Percentiles rank a stretch among this genome's conserved stretches.
These are phyloP conservation scores for Emericellopsis atlantica DNA, from an alignment of 2,329 filamentous ascomycete species.

Conservation along the genomic window DNA sequence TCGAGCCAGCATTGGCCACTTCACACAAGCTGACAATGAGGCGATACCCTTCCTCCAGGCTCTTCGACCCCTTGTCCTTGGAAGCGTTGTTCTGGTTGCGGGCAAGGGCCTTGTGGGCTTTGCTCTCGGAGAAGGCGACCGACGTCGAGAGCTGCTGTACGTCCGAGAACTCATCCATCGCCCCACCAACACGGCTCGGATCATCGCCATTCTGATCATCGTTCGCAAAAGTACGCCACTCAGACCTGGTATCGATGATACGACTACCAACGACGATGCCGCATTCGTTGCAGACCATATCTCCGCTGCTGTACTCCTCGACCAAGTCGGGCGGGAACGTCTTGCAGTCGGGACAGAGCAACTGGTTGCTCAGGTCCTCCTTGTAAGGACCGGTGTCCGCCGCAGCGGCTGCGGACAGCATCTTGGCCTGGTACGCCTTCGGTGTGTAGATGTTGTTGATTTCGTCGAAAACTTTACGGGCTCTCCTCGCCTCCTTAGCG, in stretches of 20 bases:
- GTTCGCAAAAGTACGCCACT: slow-evolving; percentile 98
- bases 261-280: slow-evolving; percentile 83
- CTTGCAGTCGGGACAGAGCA: slow-evolving; percentile 85
- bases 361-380: slow-evolving; percentile 74
- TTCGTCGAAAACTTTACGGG: slow-evolving; percentile 25
- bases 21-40: slow-evolving; percentile 84
- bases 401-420: slow-evolving; percentile 24
- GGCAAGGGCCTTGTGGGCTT: slow-evolving; percentile 60
- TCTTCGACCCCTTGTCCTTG: slow-evolving; percentile 74
- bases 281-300: slow-evolving; percentile 86
- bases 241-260: slow-evolving; percentile 89
- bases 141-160: slow-evolving; percentile 80
- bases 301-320: slow-evolving; percentile 84
- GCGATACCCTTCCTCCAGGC: slow-evolving; percentile 71
- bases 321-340: slow-evolving; percentile 85
- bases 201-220: slow-evolving; percentile 96
- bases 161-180: slow-evolving; percentile 78
- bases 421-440: slow-evolving; percentile 28
- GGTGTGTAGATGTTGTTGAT: slow-evolving; percentile 28
- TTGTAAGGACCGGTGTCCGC: slow-evolving; percentile 37
- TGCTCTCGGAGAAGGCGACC: slow-evolving; percentile 72
- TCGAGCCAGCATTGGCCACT: slow-evolving; percentile 65
- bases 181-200: slow-evolving; percentile 94
- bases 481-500: slow-evolving; percentile 18
- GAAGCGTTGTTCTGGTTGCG: slow-evolving; percentile 79